phyloP scores from a whole-genome alignment of 2,329 filamentous ascomycete genomes.

The Verticillium nonalfalfae region DNA sequence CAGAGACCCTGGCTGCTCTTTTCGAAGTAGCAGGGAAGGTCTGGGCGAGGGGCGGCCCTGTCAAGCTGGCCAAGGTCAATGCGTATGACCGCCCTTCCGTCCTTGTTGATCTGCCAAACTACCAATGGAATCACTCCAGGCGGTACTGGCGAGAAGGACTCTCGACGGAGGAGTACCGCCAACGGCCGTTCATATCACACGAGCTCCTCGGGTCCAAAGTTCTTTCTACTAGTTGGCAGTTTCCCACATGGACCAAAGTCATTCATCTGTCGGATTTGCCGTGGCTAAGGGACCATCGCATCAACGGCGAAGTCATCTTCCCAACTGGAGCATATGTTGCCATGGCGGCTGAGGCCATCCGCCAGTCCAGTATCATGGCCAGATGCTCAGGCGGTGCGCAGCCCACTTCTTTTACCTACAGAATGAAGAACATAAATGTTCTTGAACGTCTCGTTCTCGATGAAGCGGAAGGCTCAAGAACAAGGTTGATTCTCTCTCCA shows the following conservation, averaged over 20 bases:
- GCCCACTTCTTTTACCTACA: background rate
- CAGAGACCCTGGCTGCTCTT: background rate
- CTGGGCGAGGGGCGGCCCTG: background rate
- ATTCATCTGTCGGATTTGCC: conserved; percentile 14
- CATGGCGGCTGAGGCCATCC: conserved; percentile 6
- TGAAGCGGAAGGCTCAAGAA: background rate
- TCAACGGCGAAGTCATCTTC: conserved; percentile 33
- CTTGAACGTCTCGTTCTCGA: background rate
- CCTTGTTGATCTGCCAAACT: conserved; percentile 8
- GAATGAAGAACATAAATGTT: background rate
- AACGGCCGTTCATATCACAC: background rate
- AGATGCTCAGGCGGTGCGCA: background rate
- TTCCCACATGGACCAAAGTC: conserved; percentile 1
- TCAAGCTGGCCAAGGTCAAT: conserved; percentile 1
- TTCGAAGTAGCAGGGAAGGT: conserved; percentile 4
- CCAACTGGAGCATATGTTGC: conserved; percentile 12
- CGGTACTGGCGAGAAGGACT: conserved; percentile 5
- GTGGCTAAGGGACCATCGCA: conserved; percentile 33
- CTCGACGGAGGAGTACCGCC: background rate
- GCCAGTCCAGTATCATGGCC: background rate
- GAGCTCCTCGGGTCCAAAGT: conserved; percentile 7
- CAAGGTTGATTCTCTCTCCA: background rate
- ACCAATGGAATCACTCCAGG: conserved; percentile 5
- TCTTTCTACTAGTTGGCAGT: background rate
- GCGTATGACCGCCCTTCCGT: background rate